These are phyloP conservation scores for Pseudonectria foliicola DNA, from an alignment of 2,329 filamentous ascomycete genomes.

Conservation along the genomic window DNA sequence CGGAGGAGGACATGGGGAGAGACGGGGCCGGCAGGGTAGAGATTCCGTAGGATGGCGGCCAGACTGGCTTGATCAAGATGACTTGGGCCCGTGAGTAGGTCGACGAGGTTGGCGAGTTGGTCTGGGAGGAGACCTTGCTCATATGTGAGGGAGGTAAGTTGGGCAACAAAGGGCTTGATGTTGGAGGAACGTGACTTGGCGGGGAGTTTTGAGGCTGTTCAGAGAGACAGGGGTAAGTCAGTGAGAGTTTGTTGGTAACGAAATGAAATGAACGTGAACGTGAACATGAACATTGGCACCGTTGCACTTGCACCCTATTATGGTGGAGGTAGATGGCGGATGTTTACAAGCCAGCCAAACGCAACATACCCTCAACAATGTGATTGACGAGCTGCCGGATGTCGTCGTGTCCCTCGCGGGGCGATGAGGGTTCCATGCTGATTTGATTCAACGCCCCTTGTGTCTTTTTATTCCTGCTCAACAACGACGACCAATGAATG, in stretches of 20 bases:
- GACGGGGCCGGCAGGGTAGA: conserved; percentile 68
- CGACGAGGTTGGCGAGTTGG: conserved; percentile 55
- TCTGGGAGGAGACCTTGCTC: conserved; percentile 58
- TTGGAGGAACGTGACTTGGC: conserved; percentile 58
- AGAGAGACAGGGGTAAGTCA: too few relatives aligned
- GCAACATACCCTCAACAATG: conserved; percentile 26
- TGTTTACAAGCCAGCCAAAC: conserved; percentile 1
- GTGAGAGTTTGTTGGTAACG: too few relatives aligned
- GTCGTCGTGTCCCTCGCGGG: conserved; percentile 21
- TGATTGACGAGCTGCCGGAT: conserved; percentile 30
- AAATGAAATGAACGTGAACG: too few relatives aligned
- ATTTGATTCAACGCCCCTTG: neutral
- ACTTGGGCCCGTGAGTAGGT: conserved; percentile 58
- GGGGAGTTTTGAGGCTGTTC: conserved; percentile 49
- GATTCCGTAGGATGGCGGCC: conserved; percentile 60
- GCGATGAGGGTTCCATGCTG: conserved; percentile 19
- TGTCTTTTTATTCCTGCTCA: too few relatives aligned
- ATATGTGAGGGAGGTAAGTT: conserved; percentile 55
- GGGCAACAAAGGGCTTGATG: conserved; percentile 58
- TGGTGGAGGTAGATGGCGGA: too few relatives aligned
- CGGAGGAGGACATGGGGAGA: conserved; percentile 53
- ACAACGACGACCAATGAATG: too few relatives aligned
- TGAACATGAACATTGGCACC: too few relatives aligned
- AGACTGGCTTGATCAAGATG: conserved; percentile 71
- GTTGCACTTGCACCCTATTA: too few relatives aligned